phyloP scores from a whole-genome alignment of 2,329 filamentous ascomycete genomes.

The Apiospora hydei region DNA sequence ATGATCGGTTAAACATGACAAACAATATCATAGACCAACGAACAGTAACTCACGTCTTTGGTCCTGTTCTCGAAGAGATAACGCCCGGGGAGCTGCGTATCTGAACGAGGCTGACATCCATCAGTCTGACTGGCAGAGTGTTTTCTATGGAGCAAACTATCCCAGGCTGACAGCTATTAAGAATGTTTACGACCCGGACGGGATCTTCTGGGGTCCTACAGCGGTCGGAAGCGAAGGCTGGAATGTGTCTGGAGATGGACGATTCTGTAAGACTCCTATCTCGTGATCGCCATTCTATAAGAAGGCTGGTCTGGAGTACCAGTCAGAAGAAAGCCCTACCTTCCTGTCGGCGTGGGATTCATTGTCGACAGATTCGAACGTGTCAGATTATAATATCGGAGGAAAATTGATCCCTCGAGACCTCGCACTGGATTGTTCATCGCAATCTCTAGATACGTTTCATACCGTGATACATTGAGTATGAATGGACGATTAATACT shows the following conservation, averaged over 20 bases:
- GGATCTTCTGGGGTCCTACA: slow-evolving; percentile 49
- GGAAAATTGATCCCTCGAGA: too few species aligned
- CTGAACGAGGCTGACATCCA: slow-evolving; percentile 50
- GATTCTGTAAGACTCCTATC: too few species aligned
- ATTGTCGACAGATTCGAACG: too few species aligned
- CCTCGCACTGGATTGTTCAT: too few species aligned
- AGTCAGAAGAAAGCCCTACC: too few species aligned
- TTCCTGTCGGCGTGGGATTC: too few species aligned
- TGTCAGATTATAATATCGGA: too few species aligned
- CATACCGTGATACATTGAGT: too few species aligned
- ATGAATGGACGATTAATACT: too few species aligned
- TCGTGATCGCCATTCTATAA: too few species aligned
- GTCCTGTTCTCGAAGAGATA: slow-evolving; percentile 32
- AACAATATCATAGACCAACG: slow-evolving; percentile 31
- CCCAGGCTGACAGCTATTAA: slow-evolving; percentile 46
- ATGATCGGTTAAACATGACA: not conserved
- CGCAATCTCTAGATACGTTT: too few species aligned
- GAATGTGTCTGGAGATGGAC: slow-evolving; percentile 35
- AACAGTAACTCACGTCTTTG: slow-evolving; percentile 37
- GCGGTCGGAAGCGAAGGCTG: slow-evolving; percentile 53
- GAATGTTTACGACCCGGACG: slow-evolving; percentile 48
- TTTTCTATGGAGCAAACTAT: slow-evolving; percentile 48
- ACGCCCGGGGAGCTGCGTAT: slow-evolving; percentile 37
- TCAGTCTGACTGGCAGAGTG: slow-evolving; percentile 42
- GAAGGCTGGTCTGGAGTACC: too few species aligned